Conservation (phyloP, 768 basidiomycete genomes). For the Pleurotus pulmonarius region DNA sequence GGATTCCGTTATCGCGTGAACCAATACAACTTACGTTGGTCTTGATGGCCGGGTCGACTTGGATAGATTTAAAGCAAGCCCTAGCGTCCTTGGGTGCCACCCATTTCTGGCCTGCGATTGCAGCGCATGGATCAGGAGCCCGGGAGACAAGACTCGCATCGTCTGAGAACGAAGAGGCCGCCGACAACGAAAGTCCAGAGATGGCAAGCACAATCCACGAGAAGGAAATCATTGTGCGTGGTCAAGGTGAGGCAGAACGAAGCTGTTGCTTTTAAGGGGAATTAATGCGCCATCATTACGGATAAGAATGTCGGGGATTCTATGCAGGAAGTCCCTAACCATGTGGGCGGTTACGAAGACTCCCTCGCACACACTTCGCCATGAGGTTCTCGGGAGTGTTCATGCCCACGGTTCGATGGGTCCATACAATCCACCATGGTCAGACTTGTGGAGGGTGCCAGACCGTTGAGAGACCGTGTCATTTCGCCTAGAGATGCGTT, state of each 20-base stretch:
- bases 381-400: neutral
- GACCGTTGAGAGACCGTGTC: too few species aligned
- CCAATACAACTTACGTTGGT: conserved; percentile 39
- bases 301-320: neutral
- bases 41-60: conserved; percentile 42
- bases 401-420: neutral
- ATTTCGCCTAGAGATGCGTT: too few species aligned
- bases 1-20: neutral
- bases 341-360: neutral
- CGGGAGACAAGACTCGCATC: neutral
- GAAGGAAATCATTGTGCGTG: conserved; percentile 6
- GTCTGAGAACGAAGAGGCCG: neutral
- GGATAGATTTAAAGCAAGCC: conserved; percentile 47
- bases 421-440: neutral
- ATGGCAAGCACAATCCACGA: neutral
- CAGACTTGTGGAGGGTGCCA: too few species aligned
- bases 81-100: conserved; percentile 47
- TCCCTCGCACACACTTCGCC: conserved; percentile 6
- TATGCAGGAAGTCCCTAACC: neutral
- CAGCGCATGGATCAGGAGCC: conserved; percentile 43
- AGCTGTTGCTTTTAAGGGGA: neutral
- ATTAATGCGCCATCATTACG: neutral
- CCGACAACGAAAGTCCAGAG: conserved; percentile 1
- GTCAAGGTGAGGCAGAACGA: neutral
- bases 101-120: conserved; percentile 54